phyloP scores from a whole-genome alignment of 2,329 filamentous ascomycete genomes.

The Colletotrichum higginsianum region DNA sequence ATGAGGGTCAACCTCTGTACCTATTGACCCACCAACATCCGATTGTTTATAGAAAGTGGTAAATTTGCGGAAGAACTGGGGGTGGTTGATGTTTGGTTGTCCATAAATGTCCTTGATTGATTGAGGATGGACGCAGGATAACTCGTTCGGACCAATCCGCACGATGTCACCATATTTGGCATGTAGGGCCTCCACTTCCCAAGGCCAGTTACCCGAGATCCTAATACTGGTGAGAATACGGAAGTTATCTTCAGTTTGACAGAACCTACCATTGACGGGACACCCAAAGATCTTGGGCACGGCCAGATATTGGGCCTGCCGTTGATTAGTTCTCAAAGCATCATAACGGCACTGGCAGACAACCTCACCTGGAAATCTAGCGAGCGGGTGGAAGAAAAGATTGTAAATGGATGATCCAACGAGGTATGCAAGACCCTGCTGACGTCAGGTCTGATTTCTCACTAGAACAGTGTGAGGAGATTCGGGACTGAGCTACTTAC shows the following conservation, averaged over 20 bases:
- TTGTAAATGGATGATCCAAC: slow-evolving; percentile 20
- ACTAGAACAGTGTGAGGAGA: too few species aligned
- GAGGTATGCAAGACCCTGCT: background rate
- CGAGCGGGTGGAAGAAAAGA: slow-evolving; percentile 21
- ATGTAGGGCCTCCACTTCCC: slow-evolving; percentile 25
- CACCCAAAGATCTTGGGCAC: slow-evolving; percentile 23
- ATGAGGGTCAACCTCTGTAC: slow-evolving; percentile 23
- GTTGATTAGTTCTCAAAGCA: background rate
- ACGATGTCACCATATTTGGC: slow-evolving; percentile 53
- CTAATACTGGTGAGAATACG: background rate
- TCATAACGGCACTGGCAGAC: background rate
- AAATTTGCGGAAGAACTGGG: slow-evolving; percentile 38
- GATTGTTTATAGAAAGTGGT: slow-evolving; percentile 25
- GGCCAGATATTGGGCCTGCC: slow-evolving; percentile 15
- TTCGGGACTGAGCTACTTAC: background rate
- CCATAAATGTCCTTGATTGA: slow-evolving; percentile 60
- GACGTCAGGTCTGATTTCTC: background rate
- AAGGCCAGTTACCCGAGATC: slow-evolving; percentile 25
- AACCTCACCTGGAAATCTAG: slow-evolving; percentile 17
- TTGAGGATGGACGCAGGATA: slow-evolving; percentile 57
- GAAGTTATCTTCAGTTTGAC: background rate
- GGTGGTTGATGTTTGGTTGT: slow-evolving; percentile 39
- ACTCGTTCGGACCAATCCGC: slow-evolving; percentile 61
- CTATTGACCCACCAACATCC: slow-evolving; percentile 41
- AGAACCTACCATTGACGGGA: slow-evolving; percentile 5